Evolutionary conservation across 768 basidiomycete species (phyloP).

Genomic region (Lentinula guzmanii): DNA sequence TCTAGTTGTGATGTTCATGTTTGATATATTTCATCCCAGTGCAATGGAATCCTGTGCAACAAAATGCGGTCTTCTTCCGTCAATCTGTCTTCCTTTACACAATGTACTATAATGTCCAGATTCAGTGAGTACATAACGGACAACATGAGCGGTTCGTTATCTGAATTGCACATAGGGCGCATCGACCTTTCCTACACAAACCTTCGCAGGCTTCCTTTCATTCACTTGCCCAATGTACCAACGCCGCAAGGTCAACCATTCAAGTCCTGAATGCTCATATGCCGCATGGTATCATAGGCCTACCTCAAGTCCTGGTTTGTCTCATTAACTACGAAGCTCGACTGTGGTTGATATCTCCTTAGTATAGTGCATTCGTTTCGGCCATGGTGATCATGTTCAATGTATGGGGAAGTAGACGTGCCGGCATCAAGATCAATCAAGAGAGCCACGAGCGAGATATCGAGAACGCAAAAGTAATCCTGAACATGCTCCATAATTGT

Average conservation of each 20-base stretch:
- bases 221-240: slow-evolving; percentile 11
- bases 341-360: not conserved
- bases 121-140: not conserved
- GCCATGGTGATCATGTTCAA: slow-evolving; percentile 50
- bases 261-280: not conserved
- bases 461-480: slow-evolving; percentile 45
- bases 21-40: not conserved
- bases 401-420: slow-evolving; percentile 46
- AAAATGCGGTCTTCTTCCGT: slow-evolving; percentile 5
- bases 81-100: slow-evolving; percentile 8
- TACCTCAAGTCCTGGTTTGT: slow-evolving; percentile 32
- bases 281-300: slow-evolving; percentile 15
- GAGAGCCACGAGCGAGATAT: slow-evolving; percentile 35
- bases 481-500: slow-evolving; percentile 16
- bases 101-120: slow-evolving; percentile 7
- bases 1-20: not conserved
- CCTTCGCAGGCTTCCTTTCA: slow-evolving; percentile 7
- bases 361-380: slow-evolving; percentile 34
- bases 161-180: not conserved
- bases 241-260: slow-evolving; percentile 7
- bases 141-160: not conserved
- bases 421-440: slow-evolving; percentile 32
- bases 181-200: slow-evolving; percentile 8
- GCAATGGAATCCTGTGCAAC: slow-evolving; percentile 6
- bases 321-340: not conserved